Conservation (phyloP, 2,329 filamentous ascomycete species). For the Karstenula rhodostoma region DNA sequence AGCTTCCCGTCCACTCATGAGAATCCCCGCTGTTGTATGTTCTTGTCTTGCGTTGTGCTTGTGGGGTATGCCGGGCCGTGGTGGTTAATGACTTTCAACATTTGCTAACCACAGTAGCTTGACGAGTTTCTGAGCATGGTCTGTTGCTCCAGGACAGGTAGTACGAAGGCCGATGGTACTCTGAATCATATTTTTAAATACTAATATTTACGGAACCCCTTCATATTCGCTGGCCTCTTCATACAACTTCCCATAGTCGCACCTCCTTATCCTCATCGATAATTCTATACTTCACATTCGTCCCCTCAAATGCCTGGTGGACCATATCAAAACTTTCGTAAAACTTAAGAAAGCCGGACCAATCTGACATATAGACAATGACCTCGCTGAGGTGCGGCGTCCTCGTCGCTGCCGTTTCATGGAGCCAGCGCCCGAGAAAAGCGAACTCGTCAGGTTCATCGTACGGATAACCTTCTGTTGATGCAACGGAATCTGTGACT, state of each 20-base stretch:
- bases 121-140: too few species aligned
- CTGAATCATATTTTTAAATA: too few species aligned
- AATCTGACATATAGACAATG: neutral
- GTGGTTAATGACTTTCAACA: too few species aligned
- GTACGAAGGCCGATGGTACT: too few species aligned
- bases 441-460: slow-evolving; percentile 4
- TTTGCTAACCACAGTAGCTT: too few species aligned
- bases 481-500: slow-evolving; percentile 2
- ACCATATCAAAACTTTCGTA: neutral
- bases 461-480: slow-evolving; percentile 1
- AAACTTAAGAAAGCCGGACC: neutral
- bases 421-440: neutral
- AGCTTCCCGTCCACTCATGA: too few species aligned
- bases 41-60: too few species aligned
- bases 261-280: slow-evolving; percentile 1
- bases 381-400: slow-evolving; percentile 4
- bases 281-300: slow-evolving; percentile 6
- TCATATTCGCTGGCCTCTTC: neutral
- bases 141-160: too few species aligned
- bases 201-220: too few species aligned
- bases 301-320: slow-evolving; percentile 5
- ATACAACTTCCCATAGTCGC: slow-evolving; percentile 3
- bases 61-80: too few species aligned
- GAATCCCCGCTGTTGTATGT: too few species aligned
- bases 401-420: slow-evolving; percentile 6